These are phyloP conservation scores for Ophiostoma fasciatum DNA, from an alignment of 2,329 filamentous ascomycete genomes.

Conservation along the genomic window DNA sequence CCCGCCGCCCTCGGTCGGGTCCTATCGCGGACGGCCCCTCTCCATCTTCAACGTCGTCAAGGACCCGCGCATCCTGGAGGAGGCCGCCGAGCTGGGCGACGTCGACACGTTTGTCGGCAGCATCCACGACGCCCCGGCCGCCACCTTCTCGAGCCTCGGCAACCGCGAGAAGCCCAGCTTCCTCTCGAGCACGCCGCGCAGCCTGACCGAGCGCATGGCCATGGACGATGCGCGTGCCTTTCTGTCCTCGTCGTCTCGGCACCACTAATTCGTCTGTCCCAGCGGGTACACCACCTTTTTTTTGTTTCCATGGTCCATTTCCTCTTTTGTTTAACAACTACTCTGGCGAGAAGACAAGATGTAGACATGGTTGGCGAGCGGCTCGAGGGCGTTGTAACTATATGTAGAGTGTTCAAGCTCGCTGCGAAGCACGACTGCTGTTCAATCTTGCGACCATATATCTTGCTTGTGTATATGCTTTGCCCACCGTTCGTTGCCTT, in stretches of 20 bases:
- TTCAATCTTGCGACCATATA: no score
- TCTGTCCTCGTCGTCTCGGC: neutral
- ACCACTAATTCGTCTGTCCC: neutral
- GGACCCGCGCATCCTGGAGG: slow-evolving; percentile 22
- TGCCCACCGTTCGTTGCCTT: no score
- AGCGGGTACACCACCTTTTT: neutral
- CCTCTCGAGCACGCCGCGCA: slow-evolving; percentile 16
- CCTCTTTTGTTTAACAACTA: neutral
- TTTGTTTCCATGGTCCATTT: neutral
- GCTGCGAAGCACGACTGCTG: no score
- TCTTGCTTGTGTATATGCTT: no score
- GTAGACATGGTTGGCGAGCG: no score
- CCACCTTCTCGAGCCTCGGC: slow-evolving; percentile 11
- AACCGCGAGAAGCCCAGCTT: neutral
- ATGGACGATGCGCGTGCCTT: slow-evolving; percentile 11
- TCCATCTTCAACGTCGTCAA: slow-evolving; percentile 22
- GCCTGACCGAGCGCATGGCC: slow-evolving; percentile 20
- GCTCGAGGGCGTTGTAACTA: no score
- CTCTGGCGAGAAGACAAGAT: no score
- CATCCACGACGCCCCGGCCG: slow-evolving; percentile 16
- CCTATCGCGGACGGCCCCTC: slow-evolving; percentile 25
- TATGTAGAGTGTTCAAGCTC: no score
- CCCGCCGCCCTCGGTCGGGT: slow-evolving; percentile 18
- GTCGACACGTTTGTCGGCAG: slow-evolving; percentile 27
- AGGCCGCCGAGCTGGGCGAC: slow-evolving; percentile 22